Evolutionary conservation across 108 stramenopile species (phyloP), one percentile per base, ranked within the genome.

Genomic region (Fistulifera pelliculosa): DNA sequence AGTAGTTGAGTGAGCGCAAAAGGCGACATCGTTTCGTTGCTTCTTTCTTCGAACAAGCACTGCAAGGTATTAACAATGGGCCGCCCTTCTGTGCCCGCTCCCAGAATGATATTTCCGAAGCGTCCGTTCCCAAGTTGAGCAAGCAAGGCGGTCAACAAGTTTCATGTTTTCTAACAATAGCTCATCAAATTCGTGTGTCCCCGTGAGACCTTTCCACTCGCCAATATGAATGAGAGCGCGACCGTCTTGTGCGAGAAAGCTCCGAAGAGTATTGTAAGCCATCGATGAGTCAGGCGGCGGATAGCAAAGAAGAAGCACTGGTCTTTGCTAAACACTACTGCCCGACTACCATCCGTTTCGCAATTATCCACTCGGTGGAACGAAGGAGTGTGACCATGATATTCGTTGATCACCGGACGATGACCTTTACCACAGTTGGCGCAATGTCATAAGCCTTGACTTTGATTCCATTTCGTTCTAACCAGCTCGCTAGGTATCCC

Each of bases 121-220:
- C 73, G 60, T 81, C 80, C 0, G 73, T 75, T 11, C 80, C 80
- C 80, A 81, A 12, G 52, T 51, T 14, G 61, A 56, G 53, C 65
- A 68, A 0, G 74, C 61, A 27, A 25, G 25, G 14, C 76, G 62
- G n/a, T 70, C 26, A 2, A 57, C 38, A 13, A 27, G 44, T 41
- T 27, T 24, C 12, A 55, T 49, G 15, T 49, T 47, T 19, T 66
- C 21, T 1, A 51, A 14, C 54, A 77, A 40, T 1, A 60, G 44
- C 13, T 52, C 15, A 56, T 80, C 79, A 49, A 80, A 80, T 19
- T 39, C 15, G 4, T 15, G 3, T 47, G 61, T 43, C 22, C 80
- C 80, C 0, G 80, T 81, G 35, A 81, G 49, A 1, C 80, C 80
- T 18, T 57, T 61, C 53, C 67, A 77, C 61, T 81, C 80, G 18